Evolutionary conservation across 2,329 filamentous ascomycete genomes (phyloP), one percentile per base, ranked within the genome.

Genomic region (Venturia nashicola): DNA sequence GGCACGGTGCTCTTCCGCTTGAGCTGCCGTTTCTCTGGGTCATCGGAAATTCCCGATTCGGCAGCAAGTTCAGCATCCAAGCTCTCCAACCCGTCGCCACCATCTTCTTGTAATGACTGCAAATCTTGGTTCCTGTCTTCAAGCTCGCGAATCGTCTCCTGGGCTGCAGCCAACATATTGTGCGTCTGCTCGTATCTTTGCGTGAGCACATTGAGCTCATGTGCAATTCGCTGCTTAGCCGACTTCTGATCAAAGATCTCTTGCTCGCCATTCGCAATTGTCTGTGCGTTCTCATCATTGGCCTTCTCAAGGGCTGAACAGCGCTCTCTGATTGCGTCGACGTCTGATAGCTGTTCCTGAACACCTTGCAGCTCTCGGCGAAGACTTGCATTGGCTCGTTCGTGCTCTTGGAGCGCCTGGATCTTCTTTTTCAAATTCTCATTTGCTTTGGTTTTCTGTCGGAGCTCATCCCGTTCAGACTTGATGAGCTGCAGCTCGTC

Each of bases 391-490:
- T 77, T 72, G 12, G 71, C 72, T 64, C 77, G 78, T 23, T 78
- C 77, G 65, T 79, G 76, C 61, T 80, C 78, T 51, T 79, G 77
- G 51, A 81, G 69, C 4, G 76, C 72, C 66, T 80, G 77, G 39
- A 81, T 80, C 71, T 81, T 81, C 73, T 80, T 81, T 69, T 78
- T 79, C 27, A 81, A 74, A 65, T 81, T 81, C 68, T 81, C 79
- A 64, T 79, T 80, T 27, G 78, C 78, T 65, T 79, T 79, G 34
- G 77, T 74, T 65, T 78, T 79, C 65, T 80, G 77, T 40, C 70
- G 72, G 27, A 81, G 71, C 62, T 81, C 79, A 63, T 80, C 79
- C 40, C 79, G 75, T 69, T 81, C 79, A 0, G 77, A 75, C 62
- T 73, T 72, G 57, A 80, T 69, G 34, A 80, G 71, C 67, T 81